Evolutionary conservation across 2,329 filamentous ascomycete species (phyloP), one percentile per base, ranked within the genome.

Genomic region (Neoscytalidium dimidiatum): DNA sequence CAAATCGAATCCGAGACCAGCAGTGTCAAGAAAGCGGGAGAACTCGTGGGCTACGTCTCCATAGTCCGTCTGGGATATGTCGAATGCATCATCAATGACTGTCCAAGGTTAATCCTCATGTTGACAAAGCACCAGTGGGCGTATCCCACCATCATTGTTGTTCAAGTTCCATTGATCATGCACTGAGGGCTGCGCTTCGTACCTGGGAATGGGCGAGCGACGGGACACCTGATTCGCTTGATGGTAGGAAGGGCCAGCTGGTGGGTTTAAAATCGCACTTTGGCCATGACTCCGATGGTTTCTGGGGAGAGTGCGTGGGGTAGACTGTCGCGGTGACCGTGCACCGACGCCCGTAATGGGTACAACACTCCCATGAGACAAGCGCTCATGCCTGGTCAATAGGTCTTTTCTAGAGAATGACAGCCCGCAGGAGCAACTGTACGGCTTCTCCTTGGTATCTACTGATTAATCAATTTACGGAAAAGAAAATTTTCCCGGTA

Each of bases 371-470:
- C 49, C 26, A 33, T 33, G 49, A 13, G 28, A 53, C 13, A 57
- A 4, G 31, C 52, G 52, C 31, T 57, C 52, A 21, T 57, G 52
- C 4, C 31, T 17, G 5, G 33, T 19, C n/a, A 57, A 19, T 21
- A 57, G 52, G 26, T 57, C 52, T 19, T 57, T 29, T 11, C 52
- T 23, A 7, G 52, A 57, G 33, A 57, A 57, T 3, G 29, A 4
- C 17, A 38, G 28, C 17, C 52, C 31, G 19, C 52, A 57, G 7
- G 31, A 17, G 11, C 52, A 57, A 41, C 6, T 21, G 19, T 19
- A 57, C 7, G 52, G 52, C 52, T 57, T 57, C 23, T 57, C 52
- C 52, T 57, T 57, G 2, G 52, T 57, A 33, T 57, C 52, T 57
- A 21, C 33, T 21, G 33, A 23, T n/a, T 29, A 14, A 23, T n/a